Percentiles rank a stretch among this genome's conserved stretches.
phyloP scores from a whole-genome alignment of 306 rosid genomes.

The Benincasa hispida region DNA sequence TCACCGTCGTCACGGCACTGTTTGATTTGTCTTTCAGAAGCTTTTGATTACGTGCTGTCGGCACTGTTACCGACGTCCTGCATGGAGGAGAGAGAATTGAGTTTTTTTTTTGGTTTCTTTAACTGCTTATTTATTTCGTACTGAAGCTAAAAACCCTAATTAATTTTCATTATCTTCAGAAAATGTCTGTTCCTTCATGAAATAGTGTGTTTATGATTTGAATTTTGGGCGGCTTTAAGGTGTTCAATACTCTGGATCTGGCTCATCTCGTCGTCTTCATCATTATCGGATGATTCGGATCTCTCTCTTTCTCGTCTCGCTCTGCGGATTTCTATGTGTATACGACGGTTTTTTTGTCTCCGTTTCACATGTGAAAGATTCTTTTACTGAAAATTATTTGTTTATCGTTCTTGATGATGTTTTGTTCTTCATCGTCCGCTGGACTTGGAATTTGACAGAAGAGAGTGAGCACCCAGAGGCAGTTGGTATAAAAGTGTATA shows the following conservation, averaged over 20 bases:
- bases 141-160: slow-evolving; percentile 2
- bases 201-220: background rate
- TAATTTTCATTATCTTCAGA: background rate
- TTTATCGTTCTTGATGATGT: background rate
- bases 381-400: background rate
- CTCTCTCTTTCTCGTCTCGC: background rate
- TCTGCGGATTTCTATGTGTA: background rate
- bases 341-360: background rate
- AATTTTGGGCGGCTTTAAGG: background rate
- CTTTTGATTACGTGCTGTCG: slow-evolving; percentile 8
- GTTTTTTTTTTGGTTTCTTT: background rate
- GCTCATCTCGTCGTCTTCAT: background rate
- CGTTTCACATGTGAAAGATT: background rate
- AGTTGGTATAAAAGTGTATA: slow-evolving; percentile 31
- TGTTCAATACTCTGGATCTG: background rate
- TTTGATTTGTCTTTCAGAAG: slow-evolving; percentile 1
- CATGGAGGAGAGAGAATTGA: slow-evolving; percentile 8
- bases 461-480: slow-evolving; percentile 99
- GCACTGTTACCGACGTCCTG: slow-evolving; percentile 10
- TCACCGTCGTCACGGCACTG: background rate
- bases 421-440: background rate
- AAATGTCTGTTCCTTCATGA: background rate
- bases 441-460: slow-evolving; percentile 81
- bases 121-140: background rate
- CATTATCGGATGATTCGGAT: background rate